These are phyloP conservation scores for Codiaeum variegatum DNA, from an alignment of 441 rosid species.

Conservation along the genomic window DNA sequence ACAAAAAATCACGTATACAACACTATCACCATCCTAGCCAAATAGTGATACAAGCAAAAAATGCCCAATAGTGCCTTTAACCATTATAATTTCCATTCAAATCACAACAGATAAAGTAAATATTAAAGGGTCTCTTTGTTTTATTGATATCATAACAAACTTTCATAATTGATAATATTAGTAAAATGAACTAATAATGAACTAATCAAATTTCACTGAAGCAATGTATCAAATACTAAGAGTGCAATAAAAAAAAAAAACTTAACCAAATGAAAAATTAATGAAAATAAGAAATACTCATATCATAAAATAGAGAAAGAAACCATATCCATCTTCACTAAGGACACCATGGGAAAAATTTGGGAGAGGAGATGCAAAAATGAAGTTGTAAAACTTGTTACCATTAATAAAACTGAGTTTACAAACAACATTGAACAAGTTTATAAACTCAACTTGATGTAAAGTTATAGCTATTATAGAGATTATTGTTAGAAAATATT, in stretches of 20 bases:
- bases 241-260: neutral
- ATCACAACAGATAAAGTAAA: neutral
- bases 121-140: neutral
- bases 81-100: neutral
- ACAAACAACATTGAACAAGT: conserved; percentile 45
- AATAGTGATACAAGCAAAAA: neutral
- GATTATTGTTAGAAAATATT: conserved; percentile 29
- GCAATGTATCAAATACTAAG: conserved; percentile 9
- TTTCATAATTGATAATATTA: neutral
- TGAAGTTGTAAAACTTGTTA: conserved; percentile 55
- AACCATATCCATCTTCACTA: conserved; percentile 88
- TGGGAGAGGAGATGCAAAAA: conserved; percentile 60
- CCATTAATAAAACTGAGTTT: conserved; percentile 51
- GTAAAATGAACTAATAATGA: neutral
- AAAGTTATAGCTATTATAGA: conserved; percentile 18
- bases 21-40: neutral
- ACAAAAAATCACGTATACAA: neutral
- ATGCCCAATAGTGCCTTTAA: neutral
- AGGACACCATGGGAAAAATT: conserved; percentile 77
- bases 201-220: neutral
- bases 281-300: conserved; percentile 18
- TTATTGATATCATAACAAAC: neutral
- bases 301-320: conserved; percentile 21
- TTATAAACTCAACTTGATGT: conserved; percentile 25
- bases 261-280: neutral